Conservation (phyloP, 2,329 filamentous ascomycete genomes). For the Aspergillus thermomutatus region DNA sequence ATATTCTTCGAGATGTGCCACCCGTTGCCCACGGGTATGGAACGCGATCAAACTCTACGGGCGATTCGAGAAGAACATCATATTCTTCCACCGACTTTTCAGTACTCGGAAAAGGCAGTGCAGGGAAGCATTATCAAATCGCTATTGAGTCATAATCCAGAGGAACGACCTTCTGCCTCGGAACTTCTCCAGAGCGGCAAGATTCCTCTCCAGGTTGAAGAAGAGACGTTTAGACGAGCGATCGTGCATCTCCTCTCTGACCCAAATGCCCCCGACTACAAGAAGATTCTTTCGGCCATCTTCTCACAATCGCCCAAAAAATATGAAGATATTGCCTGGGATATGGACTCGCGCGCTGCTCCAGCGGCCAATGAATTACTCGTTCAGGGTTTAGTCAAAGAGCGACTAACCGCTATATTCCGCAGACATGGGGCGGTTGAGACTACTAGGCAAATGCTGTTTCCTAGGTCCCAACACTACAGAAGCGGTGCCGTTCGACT, state of each 20-base stretch:
- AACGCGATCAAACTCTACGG: conserved; percentile 63
- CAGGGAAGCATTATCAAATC: conserved; percentile 77
- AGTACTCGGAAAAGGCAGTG: conserved; percentile 61
- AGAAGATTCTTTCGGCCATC: conserved; percentile 81
- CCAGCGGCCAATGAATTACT: conserved; percentile 55
- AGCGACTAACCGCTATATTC: conserved; percentile 73
- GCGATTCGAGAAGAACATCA: conserved; percentile 66
- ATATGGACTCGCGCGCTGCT: conserved; percentile 59
- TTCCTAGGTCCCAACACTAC: conserved; percentile 81
- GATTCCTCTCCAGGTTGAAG: conserved; percentile 86
- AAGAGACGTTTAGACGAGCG: conserved; percentile 81
- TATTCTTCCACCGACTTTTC: conserved; percentile 69
- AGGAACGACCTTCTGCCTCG: conserved; percentile 73
- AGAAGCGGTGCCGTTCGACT: conserved; percentile 70
- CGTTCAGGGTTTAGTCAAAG: conserved; percentile 69
- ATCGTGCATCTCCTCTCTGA: conserved; percentile 73
- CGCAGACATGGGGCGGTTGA: conserved; percentile 86
- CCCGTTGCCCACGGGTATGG: conserved; percentile 59
- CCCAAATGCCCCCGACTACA: conserved; percentile 80
- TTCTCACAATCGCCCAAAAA: conserved; percentile 74
- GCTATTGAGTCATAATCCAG: conserved; percentile 77
- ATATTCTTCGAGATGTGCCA: conserved; percentile 98
- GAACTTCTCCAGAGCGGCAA: conserved; percentile 83
- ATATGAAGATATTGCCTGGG: conserved; percentile 78
- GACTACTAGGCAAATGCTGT: conserved; percentile 67